These are phyloP conservation scores for Nevesoporus exiguus DNA, from an alignment of 768 basidiomycete genomes.

Conservation along the genomic window DNA sequence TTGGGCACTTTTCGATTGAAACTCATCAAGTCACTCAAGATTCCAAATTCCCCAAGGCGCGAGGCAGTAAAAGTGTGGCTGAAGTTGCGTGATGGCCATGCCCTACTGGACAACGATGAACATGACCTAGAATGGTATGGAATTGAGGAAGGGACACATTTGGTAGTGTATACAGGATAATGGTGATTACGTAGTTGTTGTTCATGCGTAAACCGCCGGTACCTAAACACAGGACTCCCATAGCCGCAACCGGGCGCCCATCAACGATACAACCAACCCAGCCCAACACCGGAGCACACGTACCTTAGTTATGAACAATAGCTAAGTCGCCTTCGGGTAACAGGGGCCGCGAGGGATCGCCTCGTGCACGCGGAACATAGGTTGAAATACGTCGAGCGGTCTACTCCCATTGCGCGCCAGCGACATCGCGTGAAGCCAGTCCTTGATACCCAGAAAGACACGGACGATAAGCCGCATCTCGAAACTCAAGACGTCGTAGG, in stretches of 20 bases:
- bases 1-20: constrained; percentile 63
- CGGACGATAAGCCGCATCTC: constrained; percentile 2
- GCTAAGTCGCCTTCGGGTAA: background rate
- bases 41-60: constrained; percentile 22
- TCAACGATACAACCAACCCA: constrained; percentile 4
- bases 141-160: constrained; percentile 49
- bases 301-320: constrained; percentile 17
- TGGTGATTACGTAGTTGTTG: constrained; percentile 1
- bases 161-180: constrained; percentile 28
- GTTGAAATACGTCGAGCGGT: background rate
- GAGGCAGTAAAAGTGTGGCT: constrained; percentile 51
- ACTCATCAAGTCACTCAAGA: constrained; percentile 48
- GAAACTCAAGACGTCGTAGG: constrained; percentile 19
- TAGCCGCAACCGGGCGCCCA: constrained; percentile 9
- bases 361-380: constrained; percentile 3
- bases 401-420: constrained; percentile 5
- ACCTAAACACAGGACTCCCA: constrained; percentile 9
- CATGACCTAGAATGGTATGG: constrained; percentile 71
- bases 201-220: background rate
- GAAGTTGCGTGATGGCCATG: constrained; percentile 48
- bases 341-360: constrained; percentile 2
- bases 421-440: constrained; percentile 9
- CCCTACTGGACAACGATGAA: constrained; percentile 47
- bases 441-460: constrained; percentile 13
- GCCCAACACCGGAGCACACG: constrained; percentile 1